These are phyloP conservation scores for Escallonia rubra DNA, from an alignment of 129 eudicot species.

Conservation along the genomic window DNA sequence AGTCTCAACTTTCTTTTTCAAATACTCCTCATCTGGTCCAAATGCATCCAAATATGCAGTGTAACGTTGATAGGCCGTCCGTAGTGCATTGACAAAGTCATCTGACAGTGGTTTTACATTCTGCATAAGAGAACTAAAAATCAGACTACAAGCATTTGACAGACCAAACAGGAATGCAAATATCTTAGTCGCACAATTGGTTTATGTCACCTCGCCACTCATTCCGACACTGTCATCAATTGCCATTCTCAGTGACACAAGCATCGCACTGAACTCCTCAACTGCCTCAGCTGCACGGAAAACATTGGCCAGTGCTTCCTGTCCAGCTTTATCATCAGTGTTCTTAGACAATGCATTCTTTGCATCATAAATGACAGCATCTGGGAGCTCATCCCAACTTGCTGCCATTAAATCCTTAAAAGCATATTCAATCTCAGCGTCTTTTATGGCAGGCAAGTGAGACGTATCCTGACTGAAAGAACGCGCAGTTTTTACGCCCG, in stretches of 20 bases:
- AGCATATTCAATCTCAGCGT: conserved; percentile 52
- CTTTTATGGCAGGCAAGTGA: conserved; percentile 63
- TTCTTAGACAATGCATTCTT: conserved; percentile 62
- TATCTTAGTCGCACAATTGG: background rate
- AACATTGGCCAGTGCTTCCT: conserved; percentile 68
- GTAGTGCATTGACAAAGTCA: conserved; percentile 51
- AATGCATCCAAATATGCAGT: conserved; percentile 71
- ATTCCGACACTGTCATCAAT: conserved; percentile 78
- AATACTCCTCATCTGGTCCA: conserved; percentile 77
- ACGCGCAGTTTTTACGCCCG: conserved; percentile 58
- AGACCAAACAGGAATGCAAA: background rate
- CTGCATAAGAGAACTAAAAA: conserved; percentile 33
- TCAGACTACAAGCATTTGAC: conserved; percentile 1
- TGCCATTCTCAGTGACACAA: conserved; percentile 73
- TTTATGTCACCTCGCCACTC: conserved; percentile 76
- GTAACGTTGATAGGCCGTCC: conserved; percentile 59
- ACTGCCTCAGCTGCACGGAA: conserved; percentile 92
- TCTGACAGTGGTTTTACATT: conserved; percentile 68
- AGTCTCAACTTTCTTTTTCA: conserved; percentile 84
- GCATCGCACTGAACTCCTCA: conserved; percentile 78
- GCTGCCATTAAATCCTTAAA: conserved; percentile 84
- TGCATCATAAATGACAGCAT: conserved; percentile 50
- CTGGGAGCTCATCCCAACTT: conserved; percentile 79
- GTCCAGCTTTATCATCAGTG: conserved; percentile 68
- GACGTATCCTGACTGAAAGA: conserved; percentile 61